Percentiles rank a stretch among this genome's conserved stretches.
These are phyloP conservation scores for Cladosporium sp. DNA, from an alignment of 2,329 filamentous ascomycete species.

Conservation along the genomic window DNA sequence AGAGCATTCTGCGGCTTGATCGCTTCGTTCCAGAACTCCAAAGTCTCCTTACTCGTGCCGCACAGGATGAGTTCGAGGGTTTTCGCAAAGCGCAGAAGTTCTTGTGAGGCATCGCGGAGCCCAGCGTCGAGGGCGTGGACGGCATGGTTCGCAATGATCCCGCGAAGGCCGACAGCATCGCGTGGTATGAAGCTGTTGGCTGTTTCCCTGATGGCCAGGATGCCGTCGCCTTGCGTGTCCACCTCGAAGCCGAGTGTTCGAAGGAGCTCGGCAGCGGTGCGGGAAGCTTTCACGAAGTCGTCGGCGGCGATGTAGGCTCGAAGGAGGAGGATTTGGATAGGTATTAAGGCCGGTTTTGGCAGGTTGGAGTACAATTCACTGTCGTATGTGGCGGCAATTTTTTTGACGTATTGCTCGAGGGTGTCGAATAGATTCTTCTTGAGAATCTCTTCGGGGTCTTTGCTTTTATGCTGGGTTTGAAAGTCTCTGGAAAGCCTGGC, in stretches of 20 bases:
- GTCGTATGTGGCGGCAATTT: not conserved
- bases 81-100: no score
- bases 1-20: no score
- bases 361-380: not conserved
- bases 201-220: not conserved
- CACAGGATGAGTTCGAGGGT: no score
- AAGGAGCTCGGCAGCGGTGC: not conserved
- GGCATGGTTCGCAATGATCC: not conserved
- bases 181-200: not conserved
- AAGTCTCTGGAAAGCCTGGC: not conserved
- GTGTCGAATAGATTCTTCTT: not conserved
- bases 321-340: not conserved
- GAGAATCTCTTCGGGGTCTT: no score
- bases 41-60: no score
- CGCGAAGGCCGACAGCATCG: not conserved
- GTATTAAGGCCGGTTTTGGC: not conserved
- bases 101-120: no score
- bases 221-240: not conserved
- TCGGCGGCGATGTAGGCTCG: not conserved
- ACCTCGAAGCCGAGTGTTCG: not conserved
- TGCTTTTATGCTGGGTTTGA: not conserved
- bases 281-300: not conserved
- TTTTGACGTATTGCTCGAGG: not conserved
- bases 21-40: no score
- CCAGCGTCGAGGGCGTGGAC: not conserved